Evolutionary conservation across 2,329 filamentous ascomycete genomes (phyloP), one percentile per base, ranked within the genome.

Genomic region (Cadophora luteo-olivacea): DNA sequence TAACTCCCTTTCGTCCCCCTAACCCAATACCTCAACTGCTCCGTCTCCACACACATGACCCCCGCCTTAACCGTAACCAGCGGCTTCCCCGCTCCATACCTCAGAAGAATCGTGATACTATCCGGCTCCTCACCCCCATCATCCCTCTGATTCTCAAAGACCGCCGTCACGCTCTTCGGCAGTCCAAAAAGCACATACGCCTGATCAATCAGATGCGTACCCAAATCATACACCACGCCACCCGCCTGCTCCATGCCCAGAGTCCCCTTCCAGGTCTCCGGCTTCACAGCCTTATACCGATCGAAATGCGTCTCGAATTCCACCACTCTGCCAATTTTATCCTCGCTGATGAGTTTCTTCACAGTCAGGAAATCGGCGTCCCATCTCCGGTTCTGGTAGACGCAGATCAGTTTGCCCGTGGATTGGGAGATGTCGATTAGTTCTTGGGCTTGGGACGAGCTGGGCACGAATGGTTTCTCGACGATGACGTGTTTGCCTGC

Each of bases 291-390:
- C 22, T 89, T 86, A 80, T 91, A 90, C 22, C 92, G 88, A 79
- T 95, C 92, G 76, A 94, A 94, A 81, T 94, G 92, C 25, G 90
- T 91, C 79, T 94, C 88, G 76, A 91, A 92, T 80, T 95, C 92
- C 65, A 91, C 85, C 49, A 94, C 81, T n/a, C 91, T 85, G 65
- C 92, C 92, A 4, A 95, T 82, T 0, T 82, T 82, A 48, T 84
- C 86, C 36, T 86, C 83, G 14, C 81, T 79, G 45, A 94, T 75
- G 32, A 94, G 84, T 72, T 89, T 84, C 73, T 83, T 84, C 57
- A 93, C 82, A 0, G 91, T 92, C 57, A 91, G 80, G 80, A 92
- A 96, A 80, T 95, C 92, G 41, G 87, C 83, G 77, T 96, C 92
- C 87, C 88, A 95, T 64, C 92, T 84, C 36, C 92, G 69, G 41